phyloP scores from a whole-genome alignment of 495 filamentous ascomycete genomes.

The Aspergillus diversus region DNA sequence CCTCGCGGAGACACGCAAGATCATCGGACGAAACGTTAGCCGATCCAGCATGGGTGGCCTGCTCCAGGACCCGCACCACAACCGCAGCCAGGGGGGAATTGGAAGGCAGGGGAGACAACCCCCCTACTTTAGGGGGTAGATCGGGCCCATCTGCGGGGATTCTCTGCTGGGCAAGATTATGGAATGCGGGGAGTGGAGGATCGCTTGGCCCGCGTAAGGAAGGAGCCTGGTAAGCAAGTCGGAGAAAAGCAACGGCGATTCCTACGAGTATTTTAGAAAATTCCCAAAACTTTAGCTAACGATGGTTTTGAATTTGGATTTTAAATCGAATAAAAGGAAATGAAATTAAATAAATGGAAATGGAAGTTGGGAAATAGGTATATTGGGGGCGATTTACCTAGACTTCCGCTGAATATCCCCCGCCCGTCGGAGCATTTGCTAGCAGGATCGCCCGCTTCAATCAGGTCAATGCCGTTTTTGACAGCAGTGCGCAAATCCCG shows the following conservation, averaged over 20 bases:
- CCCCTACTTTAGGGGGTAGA: slow-evolving; percentile 29
- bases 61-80: slow-evolving; percentile 16
- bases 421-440: slow-evolving; percentile 6
- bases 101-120: slow-evolving; percentile 39
- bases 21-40: slow-evolving; percentile 27
- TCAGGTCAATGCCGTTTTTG: slow-evolving; percentile 4
- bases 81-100: slow-evolving; percentile 35
- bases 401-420: slow-evolving; percentile 12
- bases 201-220: neutral
- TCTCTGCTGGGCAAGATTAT: slow-evolving; percentile 7
- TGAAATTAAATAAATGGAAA: neutral
- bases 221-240: slow-evolving; percentile 8
- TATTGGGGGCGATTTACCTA: slow-evolving; percentile 1
- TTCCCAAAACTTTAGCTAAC: neutral
- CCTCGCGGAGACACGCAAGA: slow-evolving; percentile 34
- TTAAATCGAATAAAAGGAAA: no score
- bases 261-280: neutral
- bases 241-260: slow-evolving; percentile 12
- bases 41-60: slow-evolving; percentile 30
- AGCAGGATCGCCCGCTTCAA: neutral
- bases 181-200: neutral
- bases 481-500: neutral
- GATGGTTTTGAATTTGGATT: neutral
- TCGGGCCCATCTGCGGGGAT: slow-evolving; percentile 6
- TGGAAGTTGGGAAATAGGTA: neutral